Percentiles rank a stretch among this genome's conserved stretches.
These are phyloP conservation scores for Favolaschia claudopus DNA, from an alignment of 768 basidiomycete species.

Conservation along the genomic window DNA sequence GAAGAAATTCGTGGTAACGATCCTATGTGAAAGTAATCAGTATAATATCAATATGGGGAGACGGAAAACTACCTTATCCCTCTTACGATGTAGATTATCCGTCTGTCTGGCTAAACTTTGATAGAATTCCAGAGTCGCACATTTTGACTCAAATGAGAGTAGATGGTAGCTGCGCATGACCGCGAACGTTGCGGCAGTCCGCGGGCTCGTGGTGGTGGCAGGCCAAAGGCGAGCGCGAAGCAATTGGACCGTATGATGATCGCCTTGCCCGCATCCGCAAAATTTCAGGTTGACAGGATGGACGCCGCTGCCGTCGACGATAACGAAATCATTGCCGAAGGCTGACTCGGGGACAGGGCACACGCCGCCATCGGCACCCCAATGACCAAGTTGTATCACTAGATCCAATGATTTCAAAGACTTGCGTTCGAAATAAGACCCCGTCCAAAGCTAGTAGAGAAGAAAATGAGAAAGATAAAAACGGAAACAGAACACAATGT, in stretches of 20 bases:
- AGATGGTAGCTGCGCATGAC: constrained; percentile 40
- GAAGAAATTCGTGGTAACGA: constrained; percentile 19
- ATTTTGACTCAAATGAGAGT: constrained; percentile 39
- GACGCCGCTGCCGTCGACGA: no score
- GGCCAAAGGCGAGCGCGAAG: constrained; percentile 39
- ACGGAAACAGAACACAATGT: background rate
- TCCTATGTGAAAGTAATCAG: constrained; percentile 1
- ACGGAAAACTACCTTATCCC: constrained; percentile 20
- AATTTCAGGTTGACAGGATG: constrained; percentile 38
- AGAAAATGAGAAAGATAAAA: no score
- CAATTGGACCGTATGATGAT: constrained; percentile 39
- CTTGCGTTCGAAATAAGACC: no score
- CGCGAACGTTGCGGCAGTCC: constrained; percentile 39
- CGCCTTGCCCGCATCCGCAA: constrained; percentile 35
- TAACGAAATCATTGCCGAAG: no score
- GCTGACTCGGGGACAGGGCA: no score
- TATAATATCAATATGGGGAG: background rate
- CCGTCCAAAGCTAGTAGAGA: no score
- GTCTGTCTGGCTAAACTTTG: constrained; percentile 28
- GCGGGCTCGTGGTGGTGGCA: constrained; percentile 34
- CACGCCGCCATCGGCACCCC: no score
- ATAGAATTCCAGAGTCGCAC: constrained; percentile 41
- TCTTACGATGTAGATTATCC: constrained; percentile 31
- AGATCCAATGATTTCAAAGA: no score
- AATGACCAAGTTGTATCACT: no score